Evolutionary conservation across 768 basidiomycete species (phyloP), one percentile per base, ranked within the genome.

Genomic region (Rhodosporidiobolus odoratus): DNA sequence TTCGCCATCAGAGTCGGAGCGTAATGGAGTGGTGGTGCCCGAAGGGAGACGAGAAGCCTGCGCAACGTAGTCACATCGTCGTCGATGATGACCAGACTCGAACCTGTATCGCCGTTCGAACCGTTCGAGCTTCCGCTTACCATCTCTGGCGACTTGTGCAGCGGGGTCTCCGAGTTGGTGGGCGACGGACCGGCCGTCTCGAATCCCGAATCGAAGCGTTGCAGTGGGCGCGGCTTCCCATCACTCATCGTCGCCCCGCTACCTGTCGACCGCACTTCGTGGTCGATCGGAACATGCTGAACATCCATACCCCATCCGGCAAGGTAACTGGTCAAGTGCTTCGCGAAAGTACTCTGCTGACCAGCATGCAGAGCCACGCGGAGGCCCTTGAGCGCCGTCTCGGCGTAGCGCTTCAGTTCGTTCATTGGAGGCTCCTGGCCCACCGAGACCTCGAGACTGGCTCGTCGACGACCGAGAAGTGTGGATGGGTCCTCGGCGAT

Each of bases 301-400:
- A 97, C 88, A 76, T 95, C 91, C 87, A 97, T 85, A 19, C 94
- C 93, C 95, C 95, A 98, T 9, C 89, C 86, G 30, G 90, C 90
- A 67, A 99, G 84, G 80, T 95, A 96, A 75, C 89, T 89, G 34
- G 93, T 93, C 43, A 99, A 82, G 79, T 96, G 91, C 61, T 89
- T 90, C 0, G 93, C 94, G 77, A 97, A 99, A 4, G 88, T 86
- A 48, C 91, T 90, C 72, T 85, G 86, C n/a, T 91, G 85, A 76
- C 86, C 88, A 12, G 95, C 91, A 77, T 94, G 90, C 35, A 99
- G 81, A 0, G 85, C 86, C 0, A 89, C 94, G 75, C 85, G 88
- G 80, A 88, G 91, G 21, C 92, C 91, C 76, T 87, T 87, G 59
- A 98, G 80, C 17, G 69, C 73, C 9, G 85, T 86, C 72, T 92